Evolutionary conservation across 306 rosid species (phyloP), one percentile per base, ranked within the genome.

Genomic region (Castanospermum australe): DNA sequence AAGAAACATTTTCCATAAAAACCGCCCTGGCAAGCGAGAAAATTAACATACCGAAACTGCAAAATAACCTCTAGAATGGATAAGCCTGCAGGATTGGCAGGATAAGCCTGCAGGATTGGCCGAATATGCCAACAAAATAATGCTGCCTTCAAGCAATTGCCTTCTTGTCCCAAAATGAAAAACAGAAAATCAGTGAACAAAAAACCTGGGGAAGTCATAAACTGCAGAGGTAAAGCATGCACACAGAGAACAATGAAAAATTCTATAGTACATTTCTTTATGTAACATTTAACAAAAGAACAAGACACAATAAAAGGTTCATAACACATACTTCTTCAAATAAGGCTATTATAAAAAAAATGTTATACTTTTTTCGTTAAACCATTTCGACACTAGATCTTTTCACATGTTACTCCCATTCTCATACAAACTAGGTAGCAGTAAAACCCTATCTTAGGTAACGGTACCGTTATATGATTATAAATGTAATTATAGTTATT

Each of bases 61-160:
- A 71, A 75, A 81, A 75, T 51, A 50, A 79, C 65, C 83, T 76
- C 54, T 18, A 15, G 33, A 30, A 70, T 65, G 28, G 62, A 61
- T 67, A 84, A 79, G 81, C 84, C 81, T 59, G 70, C 77, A 6
- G 79, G n/a, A n/a, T n/a, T n/a, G n/a, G n/a, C n/a, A n/a, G n/a
- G n/a, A n/a, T n/a, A n/a, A n/a, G n/a, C n/a, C n/a, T 76, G 70
- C 51, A n/a, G n/a, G 42, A 73, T 70, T 83, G 33, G 66, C 74
- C 45, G 48, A 77, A 52, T 81, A 74, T 47, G 77, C 30, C 72
- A 66, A 56, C 79, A 81, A 73, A 79, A 48, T 42, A 75, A 68
- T 64, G 33, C 55, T 54, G 42, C 75, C 83, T 74, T 76, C 89
- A 71, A 78, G 57, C 63, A 57, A 68, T 60, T 67, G 41, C 73